Evolutionary conservation across 2,329 filamentous ascomycete species (phyloP).

Genomic region (Camillea tinctor): DNA sequence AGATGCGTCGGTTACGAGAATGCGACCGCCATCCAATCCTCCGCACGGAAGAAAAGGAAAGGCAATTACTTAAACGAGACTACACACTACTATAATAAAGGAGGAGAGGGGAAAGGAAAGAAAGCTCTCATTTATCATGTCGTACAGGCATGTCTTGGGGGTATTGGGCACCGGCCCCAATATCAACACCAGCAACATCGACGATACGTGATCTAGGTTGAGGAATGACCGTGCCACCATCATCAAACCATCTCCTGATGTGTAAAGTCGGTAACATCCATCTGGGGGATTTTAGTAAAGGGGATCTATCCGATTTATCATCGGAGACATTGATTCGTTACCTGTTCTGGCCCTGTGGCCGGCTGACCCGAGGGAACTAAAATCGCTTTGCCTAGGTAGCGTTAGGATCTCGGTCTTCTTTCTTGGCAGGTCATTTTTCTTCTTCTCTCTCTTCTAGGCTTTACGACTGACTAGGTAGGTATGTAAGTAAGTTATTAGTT

Average conservation of each 20-base stretch:
- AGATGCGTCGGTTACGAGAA: too few relatives aligned
- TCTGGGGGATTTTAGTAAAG: not conserved
- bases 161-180: not conserved
- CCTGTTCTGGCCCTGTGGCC: not conserved
- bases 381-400: not conserved
- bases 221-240: not conserved
- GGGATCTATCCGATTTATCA: not conserved
- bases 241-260: conserved; percentile 4
- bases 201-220: not conserved
- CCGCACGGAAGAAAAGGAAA: not conserved
- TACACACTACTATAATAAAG: too few relatives aligned
- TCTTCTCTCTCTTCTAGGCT: too few relatives aligned
- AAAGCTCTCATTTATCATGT: not conserved
- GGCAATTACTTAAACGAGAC: not conserved
- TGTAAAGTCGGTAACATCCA: not conserved
- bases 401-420: not conserved
- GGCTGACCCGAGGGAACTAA: not conserved
- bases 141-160: not conserved
- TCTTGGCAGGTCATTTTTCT: not conserved
- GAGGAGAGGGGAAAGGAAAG: not conserved
- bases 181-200: not conserved
- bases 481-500: too few relatives aligned
- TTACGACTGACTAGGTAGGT: too few relatives aligned
- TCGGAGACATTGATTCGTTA: not conserved
- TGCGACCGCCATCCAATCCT: not conserved